Conservation (phyloP, 140 eudicot species). For the Bidens hawaiensis region DNA sequence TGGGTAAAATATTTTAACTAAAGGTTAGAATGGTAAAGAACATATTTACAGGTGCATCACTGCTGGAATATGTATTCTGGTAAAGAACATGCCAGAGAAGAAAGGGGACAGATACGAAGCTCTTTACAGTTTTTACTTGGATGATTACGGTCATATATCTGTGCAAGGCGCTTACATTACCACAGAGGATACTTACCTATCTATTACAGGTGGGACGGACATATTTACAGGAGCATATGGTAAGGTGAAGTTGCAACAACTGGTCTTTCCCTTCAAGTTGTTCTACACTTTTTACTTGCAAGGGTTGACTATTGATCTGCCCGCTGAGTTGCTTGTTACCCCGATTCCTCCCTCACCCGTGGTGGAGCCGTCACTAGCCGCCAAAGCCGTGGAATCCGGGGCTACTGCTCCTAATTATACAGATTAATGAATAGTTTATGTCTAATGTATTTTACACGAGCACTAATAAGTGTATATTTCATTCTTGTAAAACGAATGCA, state of each 20-base stretch:
- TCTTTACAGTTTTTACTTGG: constrained; percentile 65
- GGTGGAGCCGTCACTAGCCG: constrained; percentile 69
- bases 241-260: constrained; percentile 66
- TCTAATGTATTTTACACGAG: too few relatives aligned
- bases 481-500: too few relatives aligned
- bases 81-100: constrained; percentile 59
- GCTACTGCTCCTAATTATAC: constrained; percentile 26
- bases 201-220: constrained; percentile 76
- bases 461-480: too few relatives aligned
- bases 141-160: constrained; percentile 74
- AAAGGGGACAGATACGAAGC: constrained; percentile 86
- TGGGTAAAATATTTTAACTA: too few relatives aligned
- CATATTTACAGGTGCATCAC: constrained; percentile 89
- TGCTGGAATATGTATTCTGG: constrained; percentile 77
- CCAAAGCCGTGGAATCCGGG: constrained; percentile 57
- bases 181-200: constrained; percentile 57
- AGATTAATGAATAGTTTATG: too few relatives aligned
- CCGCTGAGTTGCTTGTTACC: constrained; percentile 50
- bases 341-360: constrained; percentile 65
- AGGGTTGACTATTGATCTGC: constrained; percentile 55
- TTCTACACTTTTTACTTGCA: too few relatives aligned
- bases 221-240: constrained; percentile 72
- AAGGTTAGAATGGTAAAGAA: too few relatives aligned
- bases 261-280: constrained; percentile 67
- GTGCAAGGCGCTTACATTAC: constrained; percentile 79